Evolutionary conservation across 2,329 filamentous ascomycete species (phyloP), one percentile per base, ranked within the genome.

Genomic region (Colletotrichum sp.): DNA sequence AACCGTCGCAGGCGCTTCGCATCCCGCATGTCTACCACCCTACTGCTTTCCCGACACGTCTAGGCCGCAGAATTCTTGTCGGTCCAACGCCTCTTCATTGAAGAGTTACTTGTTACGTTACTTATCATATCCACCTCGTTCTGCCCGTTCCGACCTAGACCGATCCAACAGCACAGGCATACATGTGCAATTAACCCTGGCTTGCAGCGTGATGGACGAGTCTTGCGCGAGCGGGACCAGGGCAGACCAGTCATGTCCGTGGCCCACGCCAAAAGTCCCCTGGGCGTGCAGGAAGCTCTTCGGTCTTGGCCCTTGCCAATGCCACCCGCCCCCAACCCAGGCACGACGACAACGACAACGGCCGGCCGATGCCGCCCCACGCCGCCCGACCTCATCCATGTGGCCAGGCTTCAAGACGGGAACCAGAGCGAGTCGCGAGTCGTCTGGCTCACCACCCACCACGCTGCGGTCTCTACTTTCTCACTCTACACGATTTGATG

Each of bases 1-100:
- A 57, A 72, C 57, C 64, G 70, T 75, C 57, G 64, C 70, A 75
- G 64, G 73, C 73, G 73, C 73, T 73, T 75, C 73, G 70, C 73
- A 65, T 75, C 64, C 63, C 70, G 57, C 73, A 68, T 68, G 55
- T 22, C 73, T 75, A 36, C 69, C 57, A 72, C 69, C 73, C 70
- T 64, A 52, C 64, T 36, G 64, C 57, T 27, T 72, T 71, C 59
- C 63, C 30, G 65, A 27, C 36, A 67, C 25, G 28, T 28, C 61
- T 22, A 13, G 36, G 28, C 34, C 36, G 27, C 28, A 66, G 15
- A 36, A 22, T 64, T 48, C 30, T 16, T 34, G 34, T 52, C 34
- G 61, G 63, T 11, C 28, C 48, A 39, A 60, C 64, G 39, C 57
- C 8, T 30, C 27, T 75, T 36, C 61, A 36, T 4, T 25, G 27